A percentile compares a stretch with the other conserved stretches of the same genome.
Conservation (phyloP, 805 yeast genomes). For the Barnettozyma populi region DNA sequence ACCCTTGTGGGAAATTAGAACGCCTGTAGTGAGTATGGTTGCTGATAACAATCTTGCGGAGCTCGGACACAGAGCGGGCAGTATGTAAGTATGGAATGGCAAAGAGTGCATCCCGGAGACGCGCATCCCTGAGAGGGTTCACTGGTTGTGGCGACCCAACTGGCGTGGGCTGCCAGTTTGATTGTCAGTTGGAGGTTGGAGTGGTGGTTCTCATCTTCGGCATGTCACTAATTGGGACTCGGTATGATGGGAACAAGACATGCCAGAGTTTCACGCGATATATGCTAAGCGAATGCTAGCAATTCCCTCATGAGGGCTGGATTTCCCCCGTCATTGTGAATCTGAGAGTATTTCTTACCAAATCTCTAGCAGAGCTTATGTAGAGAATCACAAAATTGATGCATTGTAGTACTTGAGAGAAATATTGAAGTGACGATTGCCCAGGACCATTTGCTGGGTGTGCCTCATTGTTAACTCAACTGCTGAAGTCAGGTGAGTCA, state of each 20-base stretch:
- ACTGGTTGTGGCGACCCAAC: not conserved
- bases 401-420: no score
- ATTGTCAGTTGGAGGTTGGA: not conserved
- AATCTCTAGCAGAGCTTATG: no score
- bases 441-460: no score
- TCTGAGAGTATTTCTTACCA: no score
- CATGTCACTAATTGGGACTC: not conserved
- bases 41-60: not conserved
- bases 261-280: not conserved
- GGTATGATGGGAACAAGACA: not conserved
- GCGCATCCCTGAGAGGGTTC: constrained; percentile 1
- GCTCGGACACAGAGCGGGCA: not conserved
- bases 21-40: not conserved
- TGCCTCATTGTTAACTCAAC: no score
- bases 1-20: not conserved
- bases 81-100: not conserved
- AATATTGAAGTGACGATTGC: no score
- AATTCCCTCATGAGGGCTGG: not conserved
- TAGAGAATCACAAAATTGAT: no score
- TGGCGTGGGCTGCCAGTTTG: not conserved
- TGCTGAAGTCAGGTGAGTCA: no score
- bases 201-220: not conserved
- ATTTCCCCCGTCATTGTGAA: no score
- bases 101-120: constrained; percentile 2
- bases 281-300: not conserved